Evolutionary conservation across 768 basidiomycete species (phyloP).

Genomic region (Asterophora parasitica): DNA sequence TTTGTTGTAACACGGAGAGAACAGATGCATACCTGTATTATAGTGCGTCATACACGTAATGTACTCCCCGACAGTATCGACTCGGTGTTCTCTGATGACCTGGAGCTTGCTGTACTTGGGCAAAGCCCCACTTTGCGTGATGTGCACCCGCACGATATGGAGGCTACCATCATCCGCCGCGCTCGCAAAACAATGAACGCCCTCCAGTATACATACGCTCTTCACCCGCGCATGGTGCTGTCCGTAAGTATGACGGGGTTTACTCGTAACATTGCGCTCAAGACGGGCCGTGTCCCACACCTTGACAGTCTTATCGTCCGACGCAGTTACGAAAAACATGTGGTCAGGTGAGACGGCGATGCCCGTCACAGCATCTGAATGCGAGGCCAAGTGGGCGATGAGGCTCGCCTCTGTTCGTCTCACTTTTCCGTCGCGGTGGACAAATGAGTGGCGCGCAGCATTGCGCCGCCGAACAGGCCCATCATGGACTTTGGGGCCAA

Average conservation of each 20-base stretch:
- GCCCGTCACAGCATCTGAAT: slow-evolving; percentile 72
- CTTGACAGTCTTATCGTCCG: slow-evolving; percentile 91
- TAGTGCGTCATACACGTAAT: slow-evolving; percentile 83
- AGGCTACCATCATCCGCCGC: slow-evolving; percentile 82
- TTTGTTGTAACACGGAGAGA: neutral
- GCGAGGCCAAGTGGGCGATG: slow-evolving; percentile 80
- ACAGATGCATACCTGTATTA: slow-evolving; percentile 51
- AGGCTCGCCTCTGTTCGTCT: slow-evolving; percentile 73
- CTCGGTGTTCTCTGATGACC: slow-evolving; percentile 73
- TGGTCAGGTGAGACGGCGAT: slow-evolving; percentile 91
- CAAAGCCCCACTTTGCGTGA: slow-evolving; percentile 58
- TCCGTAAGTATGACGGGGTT: slow-evolving; percentile 64
- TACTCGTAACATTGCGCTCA: slow-evolving; percentile 90
- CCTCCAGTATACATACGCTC: slow-evolving; percentile 78
- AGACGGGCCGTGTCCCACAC: slow-evolving; percentile 91
- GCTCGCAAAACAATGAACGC: slow-evolving; percentile 84
- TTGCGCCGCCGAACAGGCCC: slow-evolving; percentile 78
- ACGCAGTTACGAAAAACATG: slow-evolving; percentile 89
- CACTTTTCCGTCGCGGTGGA: slow-evolving; percentile 55
- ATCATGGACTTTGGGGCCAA: slow-evolving; percentile 83
- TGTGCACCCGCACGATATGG: slow-evolving; percentile 79
- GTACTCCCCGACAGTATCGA: slow-evolving; percentile 72
- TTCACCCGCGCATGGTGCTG: slow-evolving; percentile 59
- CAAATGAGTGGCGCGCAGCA: slow-evolving; percentile 62
- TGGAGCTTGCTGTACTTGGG: slow-evolving; percentile 84